Evolutionary conservation across 129 eudicot genomes (phyloP), one percentile per base, ranked within the genome.

Genomic region (Glebionis coronaria): DNA sequence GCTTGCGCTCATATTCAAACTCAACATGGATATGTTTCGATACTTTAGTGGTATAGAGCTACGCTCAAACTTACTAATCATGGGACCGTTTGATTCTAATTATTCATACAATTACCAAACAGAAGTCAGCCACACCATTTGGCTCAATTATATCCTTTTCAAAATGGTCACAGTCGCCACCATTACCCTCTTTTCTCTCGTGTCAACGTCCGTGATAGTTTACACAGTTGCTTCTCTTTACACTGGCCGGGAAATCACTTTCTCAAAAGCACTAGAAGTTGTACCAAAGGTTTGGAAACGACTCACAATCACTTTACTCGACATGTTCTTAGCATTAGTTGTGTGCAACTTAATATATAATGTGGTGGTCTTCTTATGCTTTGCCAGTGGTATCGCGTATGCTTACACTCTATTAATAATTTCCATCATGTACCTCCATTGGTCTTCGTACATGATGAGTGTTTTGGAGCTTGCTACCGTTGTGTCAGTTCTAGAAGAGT

Each of bases 281-380:
- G 73, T 81, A 6, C 80, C 80, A 12, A 68, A 63, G 38, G 80
- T 77, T n/a, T 77, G 86, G 82, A 77, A 81, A 56, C 72, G 80
- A 35, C 82, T 81, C 50, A 45, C 56, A 31, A 59, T 74, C 25
- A 78, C 80, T 13, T 55, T 77, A 46, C 5, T 78, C 8, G 59
- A 25, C 12, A 63, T 31, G 60, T 60, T 44, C 16, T 25, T 58
- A 8, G 13, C 21, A 1, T 23, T 78, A 4, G 44, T 70, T 18
- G 59, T 25, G 0, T 82, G 62, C 76, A 27, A 50, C 42, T 8
- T 78, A 28, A 9, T 82, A 14, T 40, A 56, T 5, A 42, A 51
- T 5, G 62, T 65, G 0, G 8, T 40, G 18, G 12, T 73, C 20
- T 44, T 69, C 52, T 2, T 72, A 18, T 53, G 19, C 44, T 1